Percentiles rank a stretch among this genome's conserved stretches.
Conservation (phyloP, 441 rosid genomes). For the Erodium texanum region DNA sequence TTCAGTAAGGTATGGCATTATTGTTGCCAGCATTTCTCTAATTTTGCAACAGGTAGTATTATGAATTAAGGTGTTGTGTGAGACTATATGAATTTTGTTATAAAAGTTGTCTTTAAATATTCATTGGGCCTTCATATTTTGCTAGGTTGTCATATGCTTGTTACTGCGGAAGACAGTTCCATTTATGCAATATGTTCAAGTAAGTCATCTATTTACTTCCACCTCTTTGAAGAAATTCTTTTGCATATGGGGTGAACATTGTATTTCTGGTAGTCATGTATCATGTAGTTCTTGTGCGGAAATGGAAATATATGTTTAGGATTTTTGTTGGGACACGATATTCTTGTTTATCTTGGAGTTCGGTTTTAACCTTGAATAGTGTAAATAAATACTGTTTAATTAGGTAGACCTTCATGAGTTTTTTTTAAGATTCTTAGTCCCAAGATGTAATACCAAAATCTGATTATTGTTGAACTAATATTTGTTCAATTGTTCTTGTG, state of each 20-base stretch:
- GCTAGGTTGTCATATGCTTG: slow-evolving; percentile 60
- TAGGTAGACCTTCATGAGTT: background rate
- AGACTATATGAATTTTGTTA: background rate
- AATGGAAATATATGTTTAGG: background rate
- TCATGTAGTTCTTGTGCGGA: background rate
- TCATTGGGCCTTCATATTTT: slow-evolving; percentile 7
- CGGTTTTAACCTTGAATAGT: background rate
- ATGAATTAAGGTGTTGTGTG: slow-evolving; percentile 5
- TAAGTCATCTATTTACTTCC: slow-evolving; percentile 24
- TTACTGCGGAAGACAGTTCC: slow-evolving; percentile 57
- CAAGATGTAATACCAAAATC: background rate
- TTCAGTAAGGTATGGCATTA: slow-evolving; percentile 55
- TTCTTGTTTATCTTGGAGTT: background rate
- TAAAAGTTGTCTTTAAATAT: background rate
- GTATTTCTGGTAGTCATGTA: background rate
- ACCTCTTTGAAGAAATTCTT: background rate
- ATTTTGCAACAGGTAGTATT: slow-evolving; percentile 3
- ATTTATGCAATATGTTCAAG: slow-evolving; percentile 54
- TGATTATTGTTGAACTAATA: slow-evolving; percentile 7
- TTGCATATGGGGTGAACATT: slow-evolving; percentile 4
- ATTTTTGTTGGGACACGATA: background rate
- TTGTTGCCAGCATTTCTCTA: slow-evolving; percentile 9
- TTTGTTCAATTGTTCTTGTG: slow-evolving; percentile 18
- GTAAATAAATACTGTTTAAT: background rate
- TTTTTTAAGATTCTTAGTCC: background rate